Base-by-base conservation (phyloP, 495 filamentous ascomycete species). In the Cercophora newfieldiana region DNA sequence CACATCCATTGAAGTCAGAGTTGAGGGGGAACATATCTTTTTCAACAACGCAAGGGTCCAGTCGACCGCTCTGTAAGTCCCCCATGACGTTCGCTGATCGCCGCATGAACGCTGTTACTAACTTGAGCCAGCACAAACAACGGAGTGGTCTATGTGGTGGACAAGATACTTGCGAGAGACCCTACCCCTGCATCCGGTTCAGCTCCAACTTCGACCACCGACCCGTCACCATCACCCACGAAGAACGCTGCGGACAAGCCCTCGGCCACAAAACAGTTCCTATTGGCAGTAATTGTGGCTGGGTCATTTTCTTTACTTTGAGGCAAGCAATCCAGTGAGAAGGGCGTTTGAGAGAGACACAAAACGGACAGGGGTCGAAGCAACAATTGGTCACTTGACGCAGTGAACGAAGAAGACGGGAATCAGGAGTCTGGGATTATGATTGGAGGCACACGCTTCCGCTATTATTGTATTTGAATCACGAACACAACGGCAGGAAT, bases 21-120 rank as follows among this genome's bases (percentile, higher is more conserved):
- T 77, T 6, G 68, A 61, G 19, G 54, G 68, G 1, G 33, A 64
- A 24, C 56, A 71, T 18, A 70, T 71, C 44, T 78, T 66, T 53
- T 74, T 79, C 54, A 79, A 78, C 62, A 72, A 78, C 59, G 75
- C 75, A 26, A 75, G 64, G 37, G 29, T 79, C 10, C 37, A 71
- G 48, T 63, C 66, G 0, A 78, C 77, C 64, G 67, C 73, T 6
- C 26, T 78, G 50, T 63, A 44, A 50, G 60, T 63, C 19, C 8
- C 5, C 3, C 24, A 4, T 22, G 19, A 19, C 2, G 8, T 14
- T 21, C 25, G n/a, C n/a, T 29, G 8, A 7, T 19, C 6, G 2
- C 10, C 37, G 12, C 10, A 2, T 22, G 33, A 30, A 5, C 22
- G 7, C 7, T 30, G 0, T 19, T 12, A n/a, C 26, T 33, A 30